Percentiles rank a stretch among this genome's conserved stretches.
phyloP scores from a whole-genome alignment of 2,329 filamentous ascomycete species.

The Magnaporthiopsis incrustans region DNA sequence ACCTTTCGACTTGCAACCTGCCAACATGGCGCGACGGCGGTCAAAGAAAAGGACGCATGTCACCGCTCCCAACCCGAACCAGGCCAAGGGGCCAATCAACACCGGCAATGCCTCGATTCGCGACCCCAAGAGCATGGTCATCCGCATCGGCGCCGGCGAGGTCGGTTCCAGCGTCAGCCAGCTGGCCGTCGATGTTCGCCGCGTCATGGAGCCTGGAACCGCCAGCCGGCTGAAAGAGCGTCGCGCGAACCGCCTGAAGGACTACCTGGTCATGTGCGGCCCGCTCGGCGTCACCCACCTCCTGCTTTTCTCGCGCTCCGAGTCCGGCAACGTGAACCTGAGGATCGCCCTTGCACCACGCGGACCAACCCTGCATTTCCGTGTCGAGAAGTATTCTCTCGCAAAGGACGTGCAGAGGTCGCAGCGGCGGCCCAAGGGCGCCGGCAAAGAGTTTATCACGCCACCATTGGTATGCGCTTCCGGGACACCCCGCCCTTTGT shows the following conservation, averaged over 20 bases:
- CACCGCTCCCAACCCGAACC: slow-evolving; percentile 51
- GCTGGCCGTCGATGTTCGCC: slow-evolving; percentile 81
- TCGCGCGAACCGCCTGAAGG: slow-evolving; percentile 76
- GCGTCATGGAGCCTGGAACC: slow-evolving; percentile 93
- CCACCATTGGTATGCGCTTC: slow-evolving; percentile 60
- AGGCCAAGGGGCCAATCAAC: slow-evolving; percentile 41
- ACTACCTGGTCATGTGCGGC: slow-evolving; percentile 93
- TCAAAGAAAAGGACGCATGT: slow-evolving; percentile 86
- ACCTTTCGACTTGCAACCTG: background rate
- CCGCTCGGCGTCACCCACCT: slow-evolving; percentile 89
- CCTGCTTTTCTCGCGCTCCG: slow-evolving; percentile 84
- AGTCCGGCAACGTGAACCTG: slow-evolving; percentile 85
- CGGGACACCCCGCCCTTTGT: background rate
- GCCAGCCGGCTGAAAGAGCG: slow-evolving; percentile 84
- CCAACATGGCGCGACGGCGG: slow-evolving; percentile 66
- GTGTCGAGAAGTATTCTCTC: slow-evolving; percentile 89
- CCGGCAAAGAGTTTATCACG: slow-evolving; percentile 77
- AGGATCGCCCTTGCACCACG: slow-evolving; percentile 80
- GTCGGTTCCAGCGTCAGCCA: slow-evolving; percentile 88
- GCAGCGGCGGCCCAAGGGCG: slow-evolving; percentile 73
- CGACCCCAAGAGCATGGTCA: slow-evolving; percentile 94
- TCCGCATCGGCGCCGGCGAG: slow-evolving; percentile 89
- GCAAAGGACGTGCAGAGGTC: slow-evolving; percentile 83
- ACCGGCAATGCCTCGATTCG: slow-evolving; percentile 55
- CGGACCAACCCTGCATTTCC: slow-evolving; percentile 88